Percentiles rank a stretch among this genome's conserved stretches.
Conservation (phyloP, 768 basidiomycete genomes). For the Boletus coccyginus region DNA sequence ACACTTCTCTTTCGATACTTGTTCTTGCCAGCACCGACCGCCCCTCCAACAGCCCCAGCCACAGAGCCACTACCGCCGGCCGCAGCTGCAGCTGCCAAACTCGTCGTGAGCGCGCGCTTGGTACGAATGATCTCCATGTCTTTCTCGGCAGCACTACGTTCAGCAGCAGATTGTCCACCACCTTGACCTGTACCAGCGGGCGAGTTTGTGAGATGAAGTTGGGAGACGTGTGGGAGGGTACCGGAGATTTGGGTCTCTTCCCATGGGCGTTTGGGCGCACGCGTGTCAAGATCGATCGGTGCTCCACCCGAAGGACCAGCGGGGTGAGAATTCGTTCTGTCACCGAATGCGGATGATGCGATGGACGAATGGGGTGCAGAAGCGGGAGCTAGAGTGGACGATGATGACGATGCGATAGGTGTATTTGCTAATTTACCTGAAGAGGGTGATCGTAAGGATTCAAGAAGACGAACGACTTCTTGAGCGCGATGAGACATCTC, state of each 20-base stretch:
- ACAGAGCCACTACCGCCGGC: conserved; percentile 34
- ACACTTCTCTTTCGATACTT: conserved; percentile 87
- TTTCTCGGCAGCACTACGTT: conserved; percentile 67
- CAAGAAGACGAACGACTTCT: conserved; percentile 65
- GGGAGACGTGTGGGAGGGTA: conserved; percentile 21
- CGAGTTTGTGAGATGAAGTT: conserved; percentile 22
- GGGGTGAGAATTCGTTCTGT: conserved; percentile 22
- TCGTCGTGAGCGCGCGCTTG: conserved; percentile 70
- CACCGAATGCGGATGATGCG: conserved; percentile 20
- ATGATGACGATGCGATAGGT: conserved; percentile 10
- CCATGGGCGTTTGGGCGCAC: conserved; percentile 78
- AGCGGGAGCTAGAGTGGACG: conserved; percentile 8
- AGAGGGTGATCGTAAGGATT: conserved; percentile 33
- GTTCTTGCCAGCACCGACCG: conserved; percentile 46
- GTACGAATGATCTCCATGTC: conserved; percentile 85
- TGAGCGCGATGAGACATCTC: conserved; percentile 71
- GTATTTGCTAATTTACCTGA: conserved; percentile 19
- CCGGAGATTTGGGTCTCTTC: conserved; percentile 46
- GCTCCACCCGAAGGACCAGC: conserved; percentile 25
- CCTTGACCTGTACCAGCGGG: conserved; percentile 10
- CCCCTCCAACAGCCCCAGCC: conserved; percentile 26
- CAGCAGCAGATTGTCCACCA: conserved; percentile 33
- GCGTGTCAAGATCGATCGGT: conserved; percentile 31
- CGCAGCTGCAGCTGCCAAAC: conserved; percentile 49
- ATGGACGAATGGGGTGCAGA: conserved; percentile 17